phyloP scores from a whole-genome alignment of 1,139 yeast species.

The Casaregolazyma suthepensis region DNA sequence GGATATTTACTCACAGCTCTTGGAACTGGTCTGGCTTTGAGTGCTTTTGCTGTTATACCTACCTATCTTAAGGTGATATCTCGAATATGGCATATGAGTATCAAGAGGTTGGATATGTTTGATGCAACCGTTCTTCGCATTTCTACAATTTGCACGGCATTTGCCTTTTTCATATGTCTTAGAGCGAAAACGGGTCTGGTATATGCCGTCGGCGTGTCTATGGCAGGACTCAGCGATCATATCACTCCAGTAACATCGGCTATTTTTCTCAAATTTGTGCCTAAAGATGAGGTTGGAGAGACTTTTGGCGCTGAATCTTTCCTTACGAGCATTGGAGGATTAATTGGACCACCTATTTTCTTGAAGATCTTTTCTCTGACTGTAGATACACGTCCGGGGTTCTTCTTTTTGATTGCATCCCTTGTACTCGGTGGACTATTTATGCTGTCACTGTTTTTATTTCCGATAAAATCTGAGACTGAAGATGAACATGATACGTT shows the following conservation, averaged over 20 bases:
- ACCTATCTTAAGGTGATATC: conserved; percentile 35
- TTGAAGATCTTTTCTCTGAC: conserved; percentile 25
- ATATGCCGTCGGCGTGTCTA: conserved; percentile 28
- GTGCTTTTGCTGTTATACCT: conserved; percentile 42
- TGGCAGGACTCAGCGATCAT: conserved; percentile 41
- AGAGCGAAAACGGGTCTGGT: conserved; percentile 26
- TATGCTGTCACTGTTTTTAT: conserved; percentile 4
- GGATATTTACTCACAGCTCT: conserved; percentile 54
- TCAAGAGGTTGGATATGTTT: conserved; percentile 43
- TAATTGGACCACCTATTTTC: conserved; percentile 27
- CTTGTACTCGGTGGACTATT: conserved; percentile 15
- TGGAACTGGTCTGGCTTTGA: conserved; percentile 43
- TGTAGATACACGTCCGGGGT: conserved; percentile 24
- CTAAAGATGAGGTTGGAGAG: conserved; percentile 28
- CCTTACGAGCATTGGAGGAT: conserved; percentile 21
- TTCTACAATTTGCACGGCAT: conserved; percentile 37
- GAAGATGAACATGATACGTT: not conserved
- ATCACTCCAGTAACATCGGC: conserved; percentile 45
- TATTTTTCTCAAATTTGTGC: conserved; percentile 45
- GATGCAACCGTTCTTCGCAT: conserved; percentile 44
- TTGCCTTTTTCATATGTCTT: conserved; percentile 40
- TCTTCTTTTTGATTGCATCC: conserved; percentile 23
- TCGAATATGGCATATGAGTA: conserved; percentile 20
- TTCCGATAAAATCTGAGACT: conserved; percentile 1
- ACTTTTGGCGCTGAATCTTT: conserved; percentile 32